Evolutionary conservation across 2,329 filamentous ascomycete genomes (phyloP).

Genomic region (Colletotrichum trifolii): DNA sequence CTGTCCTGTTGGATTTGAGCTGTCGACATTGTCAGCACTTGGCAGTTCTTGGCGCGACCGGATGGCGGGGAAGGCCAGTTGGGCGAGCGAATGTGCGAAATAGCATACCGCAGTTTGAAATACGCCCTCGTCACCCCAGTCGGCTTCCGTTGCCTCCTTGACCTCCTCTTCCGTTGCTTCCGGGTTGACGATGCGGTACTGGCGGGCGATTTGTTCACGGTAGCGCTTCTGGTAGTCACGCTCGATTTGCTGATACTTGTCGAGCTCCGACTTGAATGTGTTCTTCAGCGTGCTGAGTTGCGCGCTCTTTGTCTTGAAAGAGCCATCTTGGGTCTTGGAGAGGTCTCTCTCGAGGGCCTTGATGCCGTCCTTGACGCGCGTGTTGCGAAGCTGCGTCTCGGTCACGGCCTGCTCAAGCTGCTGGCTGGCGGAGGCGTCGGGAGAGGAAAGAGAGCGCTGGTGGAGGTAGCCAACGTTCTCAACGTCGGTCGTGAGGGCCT

Average conservation of each 20-base stretch:
- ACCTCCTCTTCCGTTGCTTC: constrained; percentile 82
- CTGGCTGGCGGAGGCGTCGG: constrained; percentile 65
- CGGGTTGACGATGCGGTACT: constrained; percentile 85
- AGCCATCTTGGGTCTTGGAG: constrained; percentile 68
- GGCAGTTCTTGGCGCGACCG: neutral
- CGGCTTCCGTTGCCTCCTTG: constrained; percentile 72
- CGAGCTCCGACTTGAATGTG: constrained; percentile 77
- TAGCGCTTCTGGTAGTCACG: constrained; percentile 76
- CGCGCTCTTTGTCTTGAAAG: constrained; percentile 74
- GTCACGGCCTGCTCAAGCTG: constrained; percentile 76
- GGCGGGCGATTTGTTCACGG: constrained; percentile 81
- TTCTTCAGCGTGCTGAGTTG: constrained; percentile 77
- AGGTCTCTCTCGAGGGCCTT: constrained; percentile 79
- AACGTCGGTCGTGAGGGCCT: constrained; percentile 73
- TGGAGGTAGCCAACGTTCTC: constrained; percentile 76
- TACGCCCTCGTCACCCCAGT: constrained; percentile 83
- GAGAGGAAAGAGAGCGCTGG: constrained; percentile 75
- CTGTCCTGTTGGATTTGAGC: constrained; percentile 80
- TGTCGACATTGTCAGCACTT: constrained; percentile 47
- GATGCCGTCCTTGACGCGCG: constrained; percentile 82
- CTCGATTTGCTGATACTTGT: constrained; percentile 78
- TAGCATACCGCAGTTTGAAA: constrained; percentile 79
- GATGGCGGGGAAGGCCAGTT: neutral
- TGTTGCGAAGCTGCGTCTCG: constrained; percentile 78
- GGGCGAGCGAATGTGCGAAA: constrained; percentile 44